Conservation (phyloP, 768 basidiomycete genomes). For the Russula compacta region DNA sequence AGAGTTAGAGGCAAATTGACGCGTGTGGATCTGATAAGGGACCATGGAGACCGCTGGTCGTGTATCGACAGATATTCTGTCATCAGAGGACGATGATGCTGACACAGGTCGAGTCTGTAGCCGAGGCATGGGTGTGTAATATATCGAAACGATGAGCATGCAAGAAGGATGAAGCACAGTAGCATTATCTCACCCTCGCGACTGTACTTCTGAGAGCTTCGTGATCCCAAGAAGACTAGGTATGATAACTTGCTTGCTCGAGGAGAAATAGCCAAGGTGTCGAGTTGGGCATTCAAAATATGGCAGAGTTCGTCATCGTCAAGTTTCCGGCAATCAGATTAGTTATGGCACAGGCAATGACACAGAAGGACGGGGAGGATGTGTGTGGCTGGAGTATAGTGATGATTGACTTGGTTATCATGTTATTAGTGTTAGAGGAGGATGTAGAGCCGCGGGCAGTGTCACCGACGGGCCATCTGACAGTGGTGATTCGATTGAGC, state of each 20-base stretch:
- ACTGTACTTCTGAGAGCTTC: not conserved
- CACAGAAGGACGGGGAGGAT: not conserved
- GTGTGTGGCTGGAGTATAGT: slow-evolving; percentile 2
- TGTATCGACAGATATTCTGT: not conserved
- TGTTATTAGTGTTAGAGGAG: not conserved
- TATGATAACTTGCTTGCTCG: not conserved
- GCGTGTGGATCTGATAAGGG: not conserved
- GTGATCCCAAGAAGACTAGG: not conserved
- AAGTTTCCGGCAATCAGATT: not conserved
- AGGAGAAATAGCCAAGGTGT: slow-evolving; percentile 1
- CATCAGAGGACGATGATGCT: not conserved
- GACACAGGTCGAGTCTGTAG: not conserved
- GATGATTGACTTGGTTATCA: not conserved
- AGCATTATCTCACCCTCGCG: not conserved
- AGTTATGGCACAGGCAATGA: not conserved
- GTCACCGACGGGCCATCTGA: not conserved
- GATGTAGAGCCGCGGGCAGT: not conserved
- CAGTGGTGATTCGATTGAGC: not conserved
- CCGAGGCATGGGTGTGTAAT: not conserved
- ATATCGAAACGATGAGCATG: not conserved
- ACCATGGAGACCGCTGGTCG: not conserved
- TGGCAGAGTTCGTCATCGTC: not conserved
- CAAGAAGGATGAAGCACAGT: not conserved
- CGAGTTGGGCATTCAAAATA: not conserved
- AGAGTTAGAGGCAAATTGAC: not conserved